A percentile compares a stretch with the other conserved stretches of the same genome.
Evolutionary conservation across 2,329 filamentous ascomycete genomes (phyloP).

Genomic region (Penicillium sp.): DNA sequence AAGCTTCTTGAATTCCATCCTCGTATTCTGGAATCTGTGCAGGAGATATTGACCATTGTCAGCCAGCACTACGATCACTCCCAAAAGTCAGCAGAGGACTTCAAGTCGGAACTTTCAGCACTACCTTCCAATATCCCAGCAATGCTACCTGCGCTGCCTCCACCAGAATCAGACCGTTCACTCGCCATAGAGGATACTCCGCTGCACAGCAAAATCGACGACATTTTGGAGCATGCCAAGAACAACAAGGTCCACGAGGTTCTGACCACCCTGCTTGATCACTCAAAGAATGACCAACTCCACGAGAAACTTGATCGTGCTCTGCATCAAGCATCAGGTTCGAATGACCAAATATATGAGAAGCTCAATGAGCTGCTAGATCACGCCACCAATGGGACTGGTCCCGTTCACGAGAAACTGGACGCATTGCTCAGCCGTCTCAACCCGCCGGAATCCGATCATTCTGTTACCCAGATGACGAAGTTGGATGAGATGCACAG

Average conservation of each 20-base stretch:
- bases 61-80: constrained; percentile 87
- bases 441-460: constrained; percentile 56
- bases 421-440: constrained; percentile 52
- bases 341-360: constrained; percentile 51
- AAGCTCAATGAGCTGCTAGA: constrained; percentile 51
- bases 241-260: constrained; percentile 60
- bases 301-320: constrained; percentile 58
- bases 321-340: constrained; percentile 31
- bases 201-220: constrained; percentile 59
- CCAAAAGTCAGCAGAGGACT: constrained; percentile 63
- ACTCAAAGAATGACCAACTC: constrained; percentile 52
- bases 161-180: constrained; percentile 26
- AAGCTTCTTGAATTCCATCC: constrained; percentile 82
- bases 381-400: constrained; percentile 30
- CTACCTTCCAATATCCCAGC: constrained; percentile 54
- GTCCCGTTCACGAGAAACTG: constrained; percentile 35
- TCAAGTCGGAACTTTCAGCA: constrained; percentile 55
- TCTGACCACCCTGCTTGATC: constrained; percentile 47
- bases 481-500: constrained; percentile 85
- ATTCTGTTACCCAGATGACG: constrained; percentile 71
- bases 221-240: constrained; percentile 37
- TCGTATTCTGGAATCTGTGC: constrained; percentile 79
- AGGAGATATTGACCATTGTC: constrained; percentile 79
- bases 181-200: constrained; percentile 56
- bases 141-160: constrained; percentile 52